Evolutionary conservation across 768 basidiomycete genomes (phyloP), one percentile per base, ranked within the genome.

Genomic region (Wakefieldia striispora): DNA sequence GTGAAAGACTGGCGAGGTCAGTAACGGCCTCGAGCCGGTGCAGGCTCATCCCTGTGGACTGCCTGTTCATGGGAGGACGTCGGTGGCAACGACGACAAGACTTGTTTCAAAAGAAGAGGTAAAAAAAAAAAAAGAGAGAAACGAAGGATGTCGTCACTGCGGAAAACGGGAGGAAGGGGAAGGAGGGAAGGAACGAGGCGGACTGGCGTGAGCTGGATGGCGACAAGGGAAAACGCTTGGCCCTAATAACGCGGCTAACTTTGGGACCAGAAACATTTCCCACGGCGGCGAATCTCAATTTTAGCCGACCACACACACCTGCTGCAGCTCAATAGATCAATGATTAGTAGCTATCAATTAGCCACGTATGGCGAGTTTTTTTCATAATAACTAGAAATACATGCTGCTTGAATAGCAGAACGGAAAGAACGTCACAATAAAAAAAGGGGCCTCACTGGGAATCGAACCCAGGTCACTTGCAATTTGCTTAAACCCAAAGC

Each of bases 11-110:
- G 20, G 84, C 70, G 64, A 93, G 82, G 80, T 92, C 86, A 14
- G 73, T 75, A 52, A 82, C 76, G 50, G 77, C 79, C 74, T 88
- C 89, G 57, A 91, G 80, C 64, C 81, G 83, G 65, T 84, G 84
- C 49, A 71, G 72, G 57, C 68, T 61, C 68, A 75, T 68, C 53
- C 58, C 59, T 1, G 75, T 71, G 45, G 76, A 74, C 69, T 73
- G 77, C 64, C 76, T 70, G 52, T 72, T 77, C 67, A 70, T 68
- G 33, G 11, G 50, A 12, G 0, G 40, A 19, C 24, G 50, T 29
- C 12, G 17, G 27, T 26, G 29, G 11, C 29, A 43, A 39, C 26
- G 40, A 47, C 39, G 34, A 20, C 1, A 29, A 37, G 37, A 46
- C 8, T 34, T 39, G 42, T 9, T 11, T 24, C 0, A n/a, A 40